Percentiles rank a stretch among this genome's conserved stretches.
These are phyloP conservation scores for Galerina marginata DNA, from an alignment of 768 basidiomycete genomes.

Conservation along the genomic window DNA sequence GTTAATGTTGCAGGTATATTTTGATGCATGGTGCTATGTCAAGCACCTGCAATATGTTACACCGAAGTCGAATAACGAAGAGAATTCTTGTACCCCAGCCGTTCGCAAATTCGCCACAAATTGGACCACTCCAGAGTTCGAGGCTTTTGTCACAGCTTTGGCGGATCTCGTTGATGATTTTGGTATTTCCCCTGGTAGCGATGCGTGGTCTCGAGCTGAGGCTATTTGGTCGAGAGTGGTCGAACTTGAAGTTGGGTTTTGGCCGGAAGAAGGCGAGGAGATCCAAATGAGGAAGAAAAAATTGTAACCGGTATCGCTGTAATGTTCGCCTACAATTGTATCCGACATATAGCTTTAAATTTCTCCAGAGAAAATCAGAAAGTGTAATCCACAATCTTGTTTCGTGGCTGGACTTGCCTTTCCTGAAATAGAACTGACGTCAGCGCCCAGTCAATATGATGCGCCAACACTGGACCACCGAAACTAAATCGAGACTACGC, in stretches of 20 bases:
- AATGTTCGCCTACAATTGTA: background rate
- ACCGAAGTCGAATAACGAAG: conserved; percentile 11
- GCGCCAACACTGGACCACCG: background rate
- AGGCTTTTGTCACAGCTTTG: conserved; percentile 55
- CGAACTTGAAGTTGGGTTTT: conserved; percentile 66
- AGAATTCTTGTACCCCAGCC: conserved; percentile 28
- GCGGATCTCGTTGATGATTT: conserved; percentile 52
- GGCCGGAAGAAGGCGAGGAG: conserved; percentile 42
- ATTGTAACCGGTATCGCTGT: background rate
- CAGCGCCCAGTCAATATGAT: too few relatives aligned
- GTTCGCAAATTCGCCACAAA: conserved; percentile 59
- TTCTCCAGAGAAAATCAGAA: too few relatives aligned
- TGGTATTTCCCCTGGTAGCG: conserved; percentile 39
- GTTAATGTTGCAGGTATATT: conserved; percentile 55
- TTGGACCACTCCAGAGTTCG: conserved; percentile 65
- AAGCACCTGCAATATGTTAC: conserved; percentile 25
- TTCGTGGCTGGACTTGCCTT: too few relatives aligned
- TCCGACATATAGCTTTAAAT: background rate
- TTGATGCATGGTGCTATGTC: conserved; percentile 70
- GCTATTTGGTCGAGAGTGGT: conserved; percentile 61
- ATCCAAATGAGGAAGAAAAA: conserved; percentile 1
- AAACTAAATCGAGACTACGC: background rate
- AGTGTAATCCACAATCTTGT: too few relatives aligned
- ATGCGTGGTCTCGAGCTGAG: conserved; percentile 47
- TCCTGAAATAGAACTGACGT: too few relatives aligned